These are phyloP conservation scores for Gnomoniopsis smithogilvyi DNA, from an alignment of 2,329 filamentous ascomycete species.

Conservation along the genomic window DNA sequence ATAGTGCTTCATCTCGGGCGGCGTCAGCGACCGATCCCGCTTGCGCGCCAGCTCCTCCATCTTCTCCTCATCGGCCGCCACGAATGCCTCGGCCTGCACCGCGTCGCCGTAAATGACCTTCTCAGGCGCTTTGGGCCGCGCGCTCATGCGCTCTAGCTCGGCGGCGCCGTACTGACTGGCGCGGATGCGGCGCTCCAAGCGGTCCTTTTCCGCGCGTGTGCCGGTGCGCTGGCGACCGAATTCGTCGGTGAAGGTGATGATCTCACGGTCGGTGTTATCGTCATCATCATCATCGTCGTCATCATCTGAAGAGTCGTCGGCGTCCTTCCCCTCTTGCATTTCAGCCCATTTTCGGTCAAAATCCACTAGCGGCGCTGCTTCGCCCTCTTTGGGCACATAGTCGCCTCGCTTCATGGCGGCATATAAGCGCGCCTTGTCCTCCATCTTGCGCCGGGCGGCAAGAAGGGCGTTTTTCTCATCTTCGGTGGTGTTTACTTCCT, in stretches of 20 bases:
- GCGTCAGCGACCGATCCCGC: conserved; percentile 75
- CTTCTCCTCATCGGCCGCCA: conserved; percentile 64
- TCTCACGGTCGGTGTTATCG: conserved; percentile 48
- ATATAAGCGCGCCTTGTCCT: conserved; percentile 86
- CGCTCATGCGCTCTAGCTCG: conserved; percentile 67
- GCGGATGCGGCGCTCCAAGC: conserved; percentile 54
- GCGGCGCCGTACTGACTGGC: conserved; percentile 53
- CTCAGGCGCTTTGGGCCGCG: conserved; percentile 61
- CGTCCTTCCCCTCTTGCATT: conserved; percentile 43
- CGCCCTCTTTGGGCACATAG: conserved; percentile 64
- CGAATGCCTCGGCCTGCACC: conserved; percentile 81
- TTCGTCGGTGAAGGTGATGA: conserved; percentile 88
- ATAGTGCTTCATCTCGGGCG: conserved; percentile 79
- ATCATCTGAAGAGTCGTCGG: conserved; percentile 39
- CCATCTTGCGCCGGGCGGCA: conserved; percentile 76
- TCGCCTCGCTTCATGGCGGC: conserved; percentile 89
- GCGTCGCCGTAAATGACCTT: conserved; percentile 82
- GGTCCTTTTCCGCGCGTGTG: conserved; percentile 65
- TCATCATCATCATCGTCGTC: conserved; percentile 34
- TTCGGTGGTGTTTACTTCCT: conserved; percentile 52
- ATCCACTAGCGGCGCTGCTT: conserved; percentile 72
- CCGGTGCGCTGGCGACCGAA: conserved; percentile 80
- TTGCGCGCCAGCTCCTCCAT: conserved; percentile 79
- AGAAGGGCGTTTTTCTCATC: conserved; percentile 66
- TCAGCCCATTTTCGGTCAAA: conserved; percentile 97